Base-by-base conservation (phyloP, 495 filamentous ascomycete species). In the Astrothelium subdiscretum region DNA sequence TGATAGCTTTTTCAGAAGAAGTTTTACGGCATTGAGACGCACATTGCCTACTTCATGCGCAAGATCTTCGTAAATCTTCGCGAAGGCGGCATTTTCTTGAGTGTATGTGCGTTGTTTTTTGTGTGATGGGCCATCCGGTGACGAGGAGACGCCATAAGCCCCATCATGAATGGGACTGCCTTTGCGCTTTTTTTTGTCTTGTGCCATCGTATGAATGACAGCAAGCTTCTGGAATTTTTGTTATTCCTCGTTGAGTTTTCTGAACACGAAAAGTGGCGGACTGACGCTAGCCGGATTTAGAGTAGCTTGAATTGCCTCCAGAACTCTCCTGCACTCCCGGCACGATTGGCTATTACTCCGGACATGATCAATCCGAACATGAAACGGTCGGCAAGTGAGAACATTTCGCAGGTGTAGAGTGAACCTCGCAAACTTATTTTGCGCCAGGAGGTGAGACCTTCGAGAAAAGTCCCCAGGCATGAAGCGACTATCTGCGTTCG, bases 21-120 rank as follows among this genome's bases (percentile, higher is more conserved):
- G 61, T 31, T 71, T 72, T 1, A 79, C 76, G 29, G 79, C 74
- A 29, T 73, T 57, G 8, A 77, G 65, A 13, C 79, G 69, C 11
- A 72, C 62, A 4, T 66, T 60, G 38, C 75, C 68, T 42, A 71
- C 67, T 60, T 81, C 77, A 32, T 75, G 70, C 10, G 69, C 66
- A 26, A 75, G 68, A 32, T 66, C 64, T 27, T 65, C 61, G 58
- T 71, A 70, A 15, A 65, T 58, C 31, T 62, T 40, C 8, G 66
- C 64, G 8, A 70, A 58, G 32, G 69, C 32, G 1, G 65, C 38
- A 59, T 71, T 61, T n/a, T 66, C 66, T 29, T 68, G 63, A 51
- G 63, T 69, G 60, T 62, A 57, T 29, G 15, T 11, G 24, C 48
- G 48, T 15, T 26, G 48, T 15, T 54, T 54, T 54, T 54, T 54